Base-by-base conservation (phyloP, 1,139 yeast species). In the Arxiozyma slooffiae region DNA sequence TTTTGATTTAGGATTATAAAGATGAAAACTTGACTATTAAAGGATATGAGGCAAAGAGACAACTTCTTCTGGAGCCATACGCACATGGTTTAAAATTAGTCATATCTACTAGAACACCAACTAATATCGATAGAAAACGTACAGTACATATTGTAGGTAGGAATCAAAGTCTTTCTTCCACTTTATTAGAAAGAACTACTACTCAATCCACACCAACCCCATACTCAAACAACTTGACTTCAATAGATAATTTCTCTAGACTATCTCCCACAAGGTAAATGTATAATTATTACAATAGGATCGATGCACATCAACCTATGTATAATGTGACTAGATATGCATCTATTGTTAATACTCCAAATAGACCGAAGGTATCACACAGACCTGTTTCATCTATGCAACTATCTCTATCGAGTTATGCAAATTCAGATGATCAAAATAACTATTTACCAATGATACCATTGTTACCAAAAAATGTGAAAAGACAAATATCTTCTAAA, bases 21-120 rank as follows among this genome's bases (percentile, higher is more conserved):
- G 86, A 82, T 44, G 89, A 86, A 1, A 81, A 80, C 52, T 69
- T 83, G 52, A 82, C 89, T 0, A 80, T 76, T 48, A 83, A 82
- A 62, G 89, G 90, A 1, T 82, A 80, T 60, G 69, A 72, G 43
- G 81, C 78, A 57, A 80, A 79, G 53, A 68, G 85, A 49, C 74
- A 73, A 41, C 72, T 68, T 52, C 58, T 79, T n/a, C 60, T 78
- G 26, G 64, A 70, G 2, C 59, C 60, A 17, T 57, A 57, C 47
- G 16, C 14, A 2, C 36, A 54, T 43, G 45, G 30, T 20, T 9
- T 23, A 2, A 24, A 16, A 23, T 8, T 20, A 21, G 22, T 44
- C 39, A 7, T 21, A 5, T 40, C 44, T 14, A 22, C 39, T 14
- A 42, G 43, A 23, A 50, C 54, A 20, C 52, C 57, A 8, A 51